phyloP scores from a whole-genome alignment of 202 grass and related monocot species.

The Bolboschoenoplectus hybrid region DNA sequence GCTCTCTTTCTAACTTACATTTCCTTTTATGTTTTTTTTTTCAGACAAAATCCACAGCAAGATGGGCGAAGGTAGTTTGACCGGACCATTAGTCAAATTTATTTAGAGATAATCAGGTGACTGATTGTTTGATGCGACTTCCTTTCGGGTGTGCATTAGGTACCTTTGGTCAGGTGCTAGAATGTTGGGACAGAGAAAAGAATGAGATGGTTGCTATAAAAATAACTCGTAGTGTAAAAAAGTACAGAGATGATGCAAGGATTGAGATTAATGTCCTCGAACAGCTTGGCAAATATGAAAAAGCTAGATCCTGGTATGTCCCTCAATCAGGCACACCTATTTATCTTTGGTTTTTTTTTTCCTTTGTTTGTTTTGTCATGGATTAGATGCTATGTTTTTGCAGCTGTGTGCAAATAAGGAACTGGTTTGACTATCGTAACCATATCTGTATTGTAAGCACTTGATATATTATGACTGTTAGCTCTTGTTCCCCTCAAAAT shows the following conservation, averaged over 20 bases:
- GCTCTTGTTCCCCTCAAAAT: conserved; percentile 42
- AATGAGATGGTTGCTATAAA: conserved; percentile 98
- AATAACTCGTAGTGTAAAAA: conserved; percentile 83
- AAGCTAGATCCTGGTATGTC: conserved; percentile 64
- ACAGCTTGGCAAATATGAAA: conserved; percentile 84
- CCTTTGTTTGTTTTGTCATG: conserved; percentile 55
- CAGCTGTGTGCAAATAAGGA: conserved; percentile 99
- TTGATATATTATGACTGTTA: conserved; percentile 64
- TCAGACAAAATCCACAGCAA: conserved; percentile 88
- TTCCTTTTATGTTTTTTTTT: conserved; percentile 26
- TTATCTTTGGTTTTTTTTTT: conserved; percentile 22
- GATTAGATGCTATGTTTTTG: conserved; percentile 85
- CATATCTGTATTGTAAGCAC: conserved; percentile 99
- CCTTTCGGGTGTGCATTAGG: conserved; percentile 56
- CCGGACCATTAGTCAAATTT: conserved; percentile 18
- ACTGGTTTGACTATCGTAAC: conserved; percentile 99
- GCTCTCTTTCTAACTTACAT: background rate
- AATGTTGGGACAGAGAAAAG: conserved; percentile 93
- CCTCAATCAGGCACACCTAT: conserved; percentile 18
- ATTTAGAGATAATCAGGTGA: conserved; percentile 13
- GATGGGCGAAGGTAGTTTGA: conserved; percentile 94
- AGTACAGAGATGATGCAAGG: conserved; percentile 96
- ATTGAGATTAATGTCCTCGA: conserved; percentile 93
- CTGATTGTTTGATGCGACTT: conserved; percentile 1
- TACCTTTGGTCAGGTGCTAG: conserved; percentile 98